Evolutionary conservation across 1,284 basidiomycete species (phyloP), one percentile per base, ranked within the genome.

Genomic region (Tylopilus sp.): DNA sequence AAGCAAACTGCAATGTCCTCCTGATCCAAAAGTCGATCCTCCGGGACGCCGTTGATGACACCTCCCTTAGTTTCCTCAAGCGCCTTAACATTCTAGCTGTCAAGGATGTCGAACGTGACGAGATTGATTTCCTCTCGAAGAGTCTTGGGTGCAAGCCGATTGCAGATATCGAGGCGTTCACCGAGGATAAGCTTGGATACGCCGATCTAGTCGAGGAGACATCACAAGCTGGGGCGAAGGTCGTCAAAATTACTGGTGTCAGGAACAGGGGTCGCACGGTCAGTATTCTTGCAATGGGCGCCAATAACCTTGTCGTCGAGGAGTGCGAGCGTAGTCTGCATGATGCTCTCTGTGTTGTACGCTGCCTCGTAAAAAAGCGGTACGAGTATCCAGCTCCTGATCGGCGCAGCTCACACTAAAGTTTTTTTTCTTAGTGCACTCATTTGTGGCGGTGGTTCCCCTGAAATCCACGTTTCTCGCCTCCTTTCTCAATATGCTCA

Each of bases 11-110:
- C 82, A 99, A 99, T 65, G 97, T 98, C 39, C 83, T 99, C 31
- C 81, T 99, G 39, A 94, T 99, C 64, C 97, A 99, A 76, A 99
- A 99, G 72, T 97, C 95, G 34, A 99, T 99, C 65, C 81, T 99
- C 26, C 92, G 97, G 50, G 97, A 99, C 66, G 97, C 97, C 18
- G 94, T 98, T 53, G 97, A 97, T 69, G 97, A 99, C 58, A 88
- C 95, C 18, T 96, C 97, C n/a, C 86, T 99, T 54, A 95, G 93
- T 71, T 98, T 98, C 82, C 84, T 99, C 56, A 94, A 97, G 65
- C 92, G 95, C 61, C 86, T 99, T 60, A 96, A 95, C 69, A 99
- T 99, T 64, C 79, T 99, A 51, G 95, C 92, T 50, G 86, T 99
- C 63, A 98, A 97, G 74, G 96, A 99, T 65, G 87, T 99, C 42